These are phyloP conservation scores for Rhynchosporium agropyri DNA, from an alignment of 2,329 filamentous ascomycete species.

Conservation along the genomic window DNA sequence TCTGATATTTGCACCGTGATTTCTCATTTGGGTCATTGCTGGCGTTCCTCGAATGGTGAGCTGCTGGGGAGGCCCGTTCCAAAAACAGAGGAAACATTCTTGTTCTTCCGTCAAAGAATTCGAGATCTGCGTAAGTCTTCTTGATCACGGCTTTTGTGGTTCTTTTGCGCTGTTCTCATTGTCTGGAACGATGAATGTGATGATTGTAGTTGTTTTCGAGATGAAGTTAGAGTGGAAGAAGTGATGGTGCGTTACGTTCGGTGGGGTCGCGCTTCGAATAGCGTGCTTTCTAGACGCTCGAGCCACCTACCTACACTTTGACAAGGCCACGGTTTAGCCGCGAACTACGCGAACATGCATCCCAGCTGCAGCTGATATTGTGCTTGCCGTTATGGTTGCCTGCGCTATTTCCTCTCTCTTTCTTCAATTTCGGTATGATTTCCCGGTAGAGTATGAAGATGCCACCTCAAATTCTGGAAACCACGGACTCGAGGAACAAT, in stretches of 20 bases:
- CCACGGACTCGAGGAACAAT: constrained; percentile 39
- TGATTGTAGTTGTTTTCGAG: neutral
- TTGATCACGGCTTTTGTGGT: neutral
- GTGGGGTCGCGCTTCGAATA: neutral
- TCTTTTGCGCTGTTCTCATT: neutral
- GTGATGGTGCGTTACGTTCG: neutral
- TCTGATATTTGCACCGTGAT: too few relatives aligned
- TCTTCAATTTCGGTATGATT: neutral
- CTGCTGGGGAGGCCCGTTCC: neutral
- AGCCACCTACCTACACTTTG: neutral
- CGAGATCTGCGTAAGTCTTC: neutral
- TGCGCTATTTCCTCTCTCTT: neutral
- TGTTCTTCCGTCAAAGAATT: neutral
- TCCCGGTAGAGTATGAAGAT: neutral
- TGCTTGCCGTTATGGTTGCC: neutral
- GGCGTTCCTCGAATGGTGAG: constrained; percentile 1
- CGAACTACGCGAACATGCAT: neutral
- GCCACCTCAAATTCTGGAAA: constrained; percentile 16
- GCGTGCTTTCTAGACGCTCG: neutral
- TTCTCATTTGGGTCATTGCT: neutral
- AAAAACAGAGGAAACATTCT: neutral
- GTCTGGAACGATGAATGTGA: neutral
- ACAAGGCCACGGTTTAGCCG: neutral
- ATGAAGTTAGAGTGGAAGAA: neutral
- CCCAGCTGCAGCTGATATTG: neutral